These are phyloP conservation scores for Acanthamoeba lenticulata DNA, from an alignment of 208 protist species.

Conservation along the genomic window DNA sequence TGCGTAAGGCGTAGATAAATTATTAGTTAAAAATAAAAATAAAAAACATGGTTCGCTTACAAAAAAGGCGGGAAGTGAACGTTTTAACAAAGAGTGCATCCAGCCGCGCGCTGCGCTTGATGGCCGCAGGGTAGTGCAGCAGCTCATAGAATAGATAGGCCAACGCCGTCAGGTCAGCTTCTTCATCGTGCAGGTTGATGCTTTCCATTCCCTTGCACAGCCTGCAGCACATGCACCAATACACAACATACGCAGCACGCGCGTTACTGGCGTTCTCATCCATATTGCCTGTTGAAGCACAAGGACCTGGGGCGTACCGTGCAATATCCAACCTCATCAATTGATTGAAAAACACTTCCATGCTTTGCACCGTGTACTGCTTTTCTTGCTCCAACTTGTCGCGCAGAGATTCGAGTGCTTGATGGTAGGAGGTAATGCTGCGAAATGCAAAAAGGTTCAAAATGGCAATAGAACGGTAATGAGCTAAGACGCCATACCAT, in stretches of 20 bases:
- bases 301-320: not conserved
- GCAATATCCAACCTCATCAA: not conserved
- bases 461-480: not conserved
- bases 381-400: not conserved
- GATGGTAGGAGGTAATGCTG: constrained; percentile 37
- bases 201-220: not conserved
- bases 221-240: not conserved
- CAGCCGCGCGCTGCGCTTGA: not conserved
- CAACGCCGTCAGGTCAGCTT: not conserved
- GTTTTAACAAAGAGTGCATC: not conserved
- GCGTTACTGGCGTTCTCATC: not conserved
- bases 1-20: not conserved
- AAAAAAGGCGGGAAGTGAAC: no score
- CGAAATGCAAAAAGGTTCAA: not conserved
- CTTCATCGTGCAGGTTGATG: not conserved
- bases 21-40: not conserved
- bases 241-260: not conserved
- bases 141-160: constrained; percentile 50
- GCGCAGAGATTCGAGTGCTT: not conserved
- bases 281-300: not conserved
- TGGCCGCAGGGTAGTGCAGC: not conserved
- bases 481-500: not conserved
- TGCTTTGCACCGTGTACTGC: constrained; percentile 15
- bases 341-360: not conserved
- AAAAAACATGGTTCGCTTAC: not conserved